A percentile compares a stretch with the other conserved stretches of the same genome.
Conservation (phyloP, 2,329 filamentous ascomycete species). For the Eurotiales sp. region DNA sequence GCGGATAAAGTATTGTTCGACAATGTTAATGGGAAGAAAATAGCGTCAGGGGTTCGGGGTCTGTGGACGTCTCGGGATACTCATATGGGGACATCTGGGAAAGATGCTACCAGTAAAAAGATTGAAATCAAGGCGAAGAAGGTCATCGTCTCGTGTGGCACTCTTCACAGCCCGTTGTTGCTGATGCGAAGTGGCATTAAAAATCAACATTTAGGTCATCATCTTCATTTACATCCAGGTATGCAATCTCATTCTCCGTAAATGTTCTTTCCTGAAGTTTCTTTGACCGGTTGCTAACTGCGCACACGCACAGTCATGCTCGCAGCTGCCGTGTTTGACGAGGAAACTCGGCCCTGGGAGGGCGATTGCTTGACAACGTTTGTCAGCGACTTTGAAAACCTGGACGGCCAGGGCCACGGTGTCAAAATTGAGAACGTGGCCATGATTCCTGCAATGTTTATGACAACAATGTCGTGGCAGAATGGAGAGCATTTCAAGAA, state of each 20-base stretch:
- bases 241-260: constrained; percentile 38
- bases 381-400: constrained; percentile 72
- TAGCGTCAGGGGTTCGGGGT: constrained; percentile 68
- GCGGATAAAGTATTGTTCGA: constrained; percentile 70
- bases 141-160: constrained; percentile 74
- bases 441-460: constrained; percentile 67
- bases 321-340: constrained; percentile 59
- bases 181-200: constrained; percentile 73
- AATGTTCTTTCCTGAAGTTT: too few relatives aligned
- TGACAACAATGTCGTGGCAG: constrained; percentile 64
- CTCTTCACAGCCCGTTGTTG: constrained; percentile 71
- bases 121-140: constrained; percentile 74
- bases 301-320: constrained; percentile 34
- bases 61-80: constrained; percentile 70
- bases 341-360: constrained; percentile 69
- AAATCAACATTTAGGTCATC: constrained; percentile 76
- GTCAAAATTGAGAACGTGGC: constrained; percentile 72
- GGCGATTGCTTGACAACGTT: constrained; percentile 77
- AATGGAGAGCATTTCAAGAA: constrained; percentile 68
- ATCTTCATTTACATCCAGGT: constrained; percentile 79
- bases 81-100: constrained; percentile 55
- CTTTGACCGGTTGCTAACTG: too few relatives aligned
- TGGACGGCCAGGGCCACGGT: constrained; percentile 77
- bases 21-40: constrained; percentile 45
- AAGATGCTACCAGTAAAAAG: constrained; percentile 52